Percentiles rank a stretch among this genome's conserved stretches.
Conservation (phyloP, 805 yeast species). For the Candida anglica region DNA sequence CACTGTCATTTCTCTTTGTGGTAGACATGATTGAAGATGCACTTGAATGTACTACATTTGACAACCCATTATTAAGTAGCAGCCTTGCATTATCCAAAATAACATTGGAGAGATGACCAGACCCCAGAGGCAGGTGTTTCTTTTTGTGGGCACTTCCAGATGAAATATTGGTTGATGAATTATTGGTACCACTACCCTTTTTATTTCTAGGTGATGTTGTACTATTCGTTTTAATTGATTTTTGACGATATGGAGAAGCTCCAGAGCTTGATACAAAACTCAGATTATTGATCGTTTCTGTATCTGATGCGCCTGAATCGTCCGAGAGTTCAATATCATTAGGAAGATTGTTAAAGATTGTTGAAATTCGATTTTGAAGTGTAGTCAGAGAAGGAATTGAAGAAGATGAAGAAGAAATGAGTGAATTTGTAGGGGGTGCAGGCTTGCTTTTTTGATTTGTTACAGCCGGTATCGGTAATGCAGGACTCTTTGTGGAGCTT, state of each 20-base stretch:
- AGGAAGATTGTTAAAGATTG: conserved; percentile 42
- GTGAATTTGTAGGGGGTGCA: not conserved
- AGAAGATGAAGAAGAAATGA: not conserved
- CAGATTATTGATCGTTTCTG: conserved; percentile 26
- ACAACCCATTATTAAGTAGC: conserved; percentile 25
- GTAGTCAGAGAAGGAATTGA: conserved; percentile 6
- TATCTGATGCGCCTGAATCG: conserved; percentile 38
- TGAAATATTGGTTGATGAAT: not conserved
- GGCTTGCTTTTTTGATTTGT: no score
- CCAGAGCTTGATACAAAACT: no score
- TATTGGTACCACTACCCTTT: not conserved
- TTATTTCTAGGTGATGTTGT: not conserved
- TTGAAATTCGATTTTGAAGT: conserved; percentile 30
- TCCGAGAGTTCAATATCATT: conserved; percentile 44
- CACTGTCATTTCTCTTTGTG: conserved; percentile 6
- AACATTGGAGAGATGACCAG: conserved; percentile 16
- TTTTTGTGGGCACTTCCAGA: no score
- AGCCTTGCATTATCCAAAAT: conserved; percentile 36
- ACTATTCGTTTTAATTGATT: not conserved
- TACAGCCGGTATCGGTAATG: no score
- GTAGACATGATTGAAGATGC: conserved; percentile 24
- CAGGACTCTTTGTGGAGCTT: no score
- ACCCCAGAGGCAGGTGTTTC: not conserved
- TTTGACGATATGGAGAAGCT: conserved; percentile 7
- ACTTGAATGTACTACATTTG: conserved; percentile 22